A percentile compares a stretch with the other conserved stretches of the same genome.
phyloP scores from a whole-genome alignment of 345 rosid species.

The Mercurialis annua region DNA sequence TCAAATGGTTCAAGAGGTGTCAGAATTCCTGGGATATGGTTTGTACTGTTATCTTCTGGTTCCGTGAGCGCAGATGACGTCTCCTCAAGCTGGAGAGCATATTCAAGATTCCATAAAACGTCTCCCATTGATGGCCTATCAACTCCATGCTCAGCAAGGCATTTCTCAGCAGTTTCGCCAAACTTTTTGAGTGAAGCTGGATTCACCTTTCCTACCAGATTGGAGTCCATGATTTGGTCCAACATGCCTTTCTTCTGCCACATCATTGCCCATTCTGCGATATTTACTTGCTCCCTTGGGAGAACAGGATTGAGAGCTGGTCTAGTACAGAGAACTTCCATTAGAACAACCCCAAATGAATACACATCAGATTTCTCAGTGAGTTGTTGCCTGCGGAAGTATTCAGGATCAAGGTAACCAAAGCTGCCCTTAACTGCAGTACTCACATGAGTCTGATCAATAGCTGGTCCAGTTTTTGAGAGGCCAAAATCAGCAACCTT shows the following conservation, averaged over 20 bases:
- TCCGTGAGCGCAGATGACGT: constrained; percentile 79
- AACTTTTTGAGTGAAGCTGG: constrained; percentile 89
- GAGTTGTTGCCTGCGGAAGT: constrained; percentile 94
- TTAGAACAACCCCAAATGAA: constrained; percentile 93
- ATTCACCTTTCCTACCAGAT: constrained; percentile 78
- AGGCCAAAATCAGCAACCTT: constrained; percentile 98
- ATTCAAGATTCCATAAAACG: constrained; percentile 94
- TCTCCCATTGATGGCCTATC: constrained; percentile 99
- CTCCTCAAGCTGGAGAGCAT: constrained; percentile 93
- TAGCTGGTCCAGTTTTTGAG: constrained; percentile 87
- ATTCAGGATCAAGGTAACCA: constrained; percentile 96
- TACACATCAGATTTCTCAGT: constrained; percentile 97
- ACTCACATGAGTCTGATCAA: constrained; percentile 96
- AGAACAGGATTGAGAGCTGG: constrained; percentile 95
- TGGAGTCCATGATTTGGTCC: constrained; percentile 91
- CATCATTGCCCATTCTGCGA: constrained; percentile 97
- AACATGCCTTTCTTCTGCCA: constrained; percentile 97
- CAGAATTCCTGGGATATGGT: constrained; percentile 88
- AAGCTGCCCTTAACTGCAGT: constrained; percentile 99
- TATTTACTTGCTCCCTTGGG: constrained; percentile 95
- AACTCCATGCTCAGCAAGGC: constrained; percentile 87
- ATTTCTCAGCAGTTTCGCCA: constrained; percentile 98
- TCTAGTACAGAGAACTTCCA: constrained; percentile 96
- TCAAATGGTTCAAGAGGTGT: constrained; percentile 84
- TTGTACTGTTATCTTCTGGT: constrained; percentile 95